A percentile compares a stretch with the other conserved stretches of the same genome.
Evolutionary conservation across 257 asterid genomes (phyloP).

Genomic region (Salvia rosmarinus): DNA sequence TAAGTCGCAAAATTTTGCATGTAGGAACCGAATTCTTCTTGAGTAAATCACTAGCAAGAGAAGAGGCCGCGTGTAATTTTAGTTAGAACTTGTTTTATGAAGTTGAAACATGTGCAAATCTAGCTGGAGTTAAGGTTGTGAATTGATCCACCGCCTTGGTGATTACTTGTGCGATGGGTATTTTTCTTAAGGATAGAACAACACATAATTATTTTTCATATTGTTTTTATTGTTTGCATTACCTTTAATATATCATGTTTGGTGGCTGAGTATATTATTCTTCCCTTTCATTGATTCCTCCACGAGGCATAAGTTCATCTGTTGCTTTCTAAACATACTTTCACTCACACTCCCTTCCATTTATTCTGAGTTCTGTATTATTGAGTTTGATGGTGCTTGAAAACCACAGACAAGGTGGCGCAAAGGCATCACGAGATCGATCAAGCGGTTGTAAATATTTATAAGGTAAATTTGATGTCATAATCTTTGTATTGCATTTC

Average conservation of each 20-base stretch:
- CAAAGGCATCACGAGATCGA: slow-evolving; percentile 79
- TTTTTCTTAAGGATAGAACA: no score
- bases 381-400: slow-evolving; percentile 97
- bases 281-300: not conserved
- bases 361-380: slow-evolving; percentile 59
- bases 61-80: slow-evolving; percentile 59
- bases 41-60: slow-evolving; percentile 51
- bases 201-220: no score
- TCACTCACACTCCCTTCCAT: slow-evolving; percentile 32
- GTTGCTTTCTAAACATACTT: slow-evolving; percentile 24
- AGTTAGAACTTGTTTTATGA: not conserved
- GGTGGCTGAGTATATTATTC: not conserved
- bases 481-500: no score
- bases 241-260: not conserved
- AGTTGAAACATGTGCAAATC: slow-evolving; percentile 1
- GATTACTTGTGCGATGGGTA: not conserved
- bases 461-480: no score
- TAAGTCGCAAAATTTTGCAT: slow-evolving; percentile 32
- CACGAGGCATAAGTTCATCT: not conserved
- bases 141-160: not conserved
- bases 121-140: not conserved
- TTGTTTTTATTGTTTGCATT: not conserved
- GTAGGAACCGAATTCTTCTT: slow-evolving; percentile 65
- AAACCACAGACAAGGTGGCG: slow-evolving; percentile 94
- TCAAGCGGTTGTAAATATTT: no score